These are phyloP conservation scores for Dactylellina leptospora DNA, from an alignment of 2,329 filamentous ascomycete species.

Conservation along the genomic window DNA sequence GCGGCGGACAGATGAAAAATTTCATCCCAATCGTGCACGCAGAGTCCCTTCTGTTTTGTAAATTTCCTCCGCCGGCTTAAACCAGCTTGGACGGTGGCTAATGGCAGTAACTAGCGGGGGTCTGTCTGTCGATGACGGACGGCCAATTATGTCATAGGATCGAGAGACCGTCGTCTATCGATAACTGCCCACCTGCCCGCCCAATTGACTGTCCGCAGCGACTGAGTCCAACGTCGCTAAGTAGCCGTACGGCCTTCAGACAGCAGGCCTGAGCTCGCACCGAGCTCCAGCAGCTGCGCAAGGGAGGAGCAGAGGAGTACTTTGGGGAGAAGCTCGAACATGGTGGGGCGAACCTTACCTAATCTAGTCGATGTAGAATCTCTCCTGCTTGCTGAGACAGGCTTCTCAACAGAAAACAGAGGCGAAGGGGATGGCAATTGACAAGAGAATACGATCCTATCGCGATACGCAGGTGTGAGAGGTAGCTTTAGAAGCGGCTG, in stretches of 20 bases:
- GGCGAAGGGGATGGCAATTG: constrained; percentile 1
- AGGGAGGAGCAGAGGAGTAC: background rate
- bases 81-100: background rate
- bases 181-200: too few relatives aligned
- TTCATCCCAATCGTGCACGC: background rate
- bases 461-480: too few relatives aligned
- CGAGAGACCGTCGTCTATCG: too few relatives aligned
- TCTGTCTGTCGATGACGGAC: background rate
- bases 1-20: background rate
- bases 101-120: background rate
- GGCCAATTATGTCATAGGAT: constrained; percentile 17
- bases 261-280: background rate
- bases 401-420: constrained; percentile 8
- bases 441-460: background rate
- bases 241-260: too few relatives aligned
- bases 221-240: background rate
- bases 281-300: background rate
- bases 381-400: background rate
- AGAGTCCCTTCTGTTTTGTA: background rate
- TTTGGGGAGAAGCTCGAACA: background rate
- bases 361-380: constrained; percentile 16
- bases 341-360: constrained; percentile 47
- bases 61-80: background rate
- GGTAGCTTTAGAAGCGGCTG: too few relatives aligned
- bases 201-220: background rate